These are phyloP conservation scores for Laguncularia racemosa DNA, from an alignment of 345 rosid genomes.

Conservation along the genomic window DNA sequence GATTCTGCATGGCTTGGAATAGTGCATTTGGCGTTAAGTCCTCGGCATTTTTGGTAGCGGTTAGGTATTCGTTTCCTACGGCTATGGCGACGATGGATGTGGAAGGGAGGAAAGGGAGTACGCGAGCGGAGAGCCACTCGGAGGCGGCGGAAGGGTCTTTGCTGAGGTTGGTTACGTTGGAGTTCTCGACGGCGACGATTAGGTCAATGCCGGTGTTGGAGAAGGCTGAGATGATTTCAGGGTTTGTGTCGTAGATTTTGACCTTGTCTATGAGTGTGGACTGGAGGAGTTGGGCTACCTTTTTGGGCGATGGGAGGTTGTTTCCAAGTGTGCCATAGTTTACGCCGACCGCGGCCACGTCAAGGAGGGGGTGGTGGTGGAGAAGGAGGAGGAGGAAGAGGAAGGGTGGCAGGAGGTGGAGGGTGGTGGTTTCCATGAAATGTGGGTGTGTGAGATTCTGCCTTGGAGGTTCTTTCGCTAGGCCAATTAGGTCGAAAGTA, in stretches of 20 bases:
- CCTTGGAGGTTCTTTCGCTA: no score
- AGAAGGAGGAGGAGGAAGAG: conserved; percentile 8
- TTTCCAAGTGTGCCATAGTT: conserved; percentile 64
- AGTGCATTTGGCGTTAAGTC: conserved; percentile 33
- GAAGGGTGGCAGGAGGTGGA: background rate
- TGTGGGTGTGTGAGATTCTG: background rate
- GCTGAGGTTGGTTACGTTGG: conserved; percentile 39
- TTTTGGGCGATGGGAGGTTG: conserved; percentile 57
- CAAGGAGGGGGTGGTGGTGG: conserved; percentile 4
- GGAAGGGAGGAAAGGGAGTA: conserved; percentile 49
- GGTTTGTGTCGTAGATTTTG: conserved; percentile 57
- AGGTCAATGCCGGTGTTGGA: conserved; percentile 64
- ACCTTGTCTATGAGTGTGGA: conserved; percentile 62
- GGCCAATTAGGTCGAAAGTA: no score
- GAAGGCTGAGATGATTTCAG: conserved; percentile 55
- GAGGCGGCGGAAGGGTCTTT: conserved; percentile 35
- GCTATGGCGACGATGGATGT: conserved; percentile 46
- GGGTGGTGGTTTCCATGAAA: conserved; percentile 4
- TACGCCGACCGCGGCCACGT: conserved; percentile 34
- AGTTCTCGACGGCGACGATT: conserved; percentile 49
- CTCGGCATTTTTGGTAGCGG: conserved; percentile 23
- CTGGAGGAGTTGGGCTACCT: conserved; percentile 56
- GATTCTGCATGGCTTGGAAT: conserved; percentile 48
- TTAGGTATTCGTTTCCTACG: conserved; percentile 55
- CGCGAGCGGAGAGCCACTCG: conserved; percentile 42